These are phyloP conservation scores for Cavenderia fasciculata DNA, from an alignment of 78 protist genomes.

Conservation along the genomic window DNA sequence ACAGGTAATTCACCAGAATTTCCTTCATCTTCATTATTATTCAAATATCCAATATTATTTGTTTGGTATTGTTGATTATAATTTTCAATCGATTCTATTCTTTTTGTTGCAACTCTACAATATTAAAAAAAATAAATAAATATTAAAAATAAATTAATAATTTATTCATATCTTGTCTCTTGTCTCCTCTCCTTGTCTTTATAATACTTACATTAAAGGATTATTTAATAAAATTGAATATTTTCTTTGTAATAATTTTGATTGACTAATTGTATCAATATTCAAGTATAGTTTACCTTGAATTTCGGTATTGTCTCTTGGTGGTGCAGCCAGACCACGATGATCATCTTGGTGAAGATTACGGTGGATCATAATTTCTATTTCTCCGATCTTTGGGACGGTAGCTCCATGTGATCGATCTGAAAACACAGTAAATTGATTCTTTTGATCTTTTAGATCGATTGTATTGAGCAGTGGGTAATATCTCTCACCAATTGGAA, in stretches of 20 bases:
- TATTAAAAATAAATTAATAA: too few relatives aligned
- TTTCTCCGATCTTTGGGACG: slow-evolving; percentile 1
- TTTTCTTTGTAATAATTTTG: not conserved
- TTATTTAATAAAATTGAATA: too few relatives aligned
- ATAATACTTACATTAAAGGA: too few relatives aligned
- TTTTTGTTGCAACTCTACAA: too few relatives aligned
- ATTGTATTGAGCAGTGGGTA: slow-evolving; percentile 47
- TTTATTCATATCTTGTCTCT: too few relatives aligned
- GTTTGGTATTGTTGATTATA: too few relatives aligned
- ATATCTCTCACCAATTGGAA: not conserved
- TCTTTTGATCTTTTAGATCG: not conserved
- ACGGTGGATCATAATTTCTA: slow-evolving; percentile 80
- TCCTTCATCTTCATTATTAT: too few relatives aligned
- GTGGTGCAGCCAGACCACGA: slow-evolving; percentile 23
- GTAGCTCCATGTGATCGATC: slow-evolving; percentile 67
- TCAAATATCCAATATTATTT: too few relatives aligned
- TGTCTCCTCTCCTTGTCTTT: too few relatives aligned
- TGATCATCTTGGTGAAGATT: slow-evolving; percentile 40
- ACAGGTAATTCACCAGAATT: too few relatives aligned
- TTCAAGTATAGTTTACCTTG: slow-evolving; percentile 42
- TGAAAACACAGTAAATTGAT: slow-evolving; percentile 48
- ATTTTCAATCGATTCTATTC: too few relatives aligned
- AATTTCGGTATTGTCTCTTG: slow-evolving; percentile 5
- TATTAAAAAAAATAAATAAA: too few relatives aligned
- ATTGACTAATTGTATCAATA: not conserved